Conservation (phyloP, 2,329 filamentous ascomycete genomes). For the Arthrobotrys pseudoclavata region DNA sequence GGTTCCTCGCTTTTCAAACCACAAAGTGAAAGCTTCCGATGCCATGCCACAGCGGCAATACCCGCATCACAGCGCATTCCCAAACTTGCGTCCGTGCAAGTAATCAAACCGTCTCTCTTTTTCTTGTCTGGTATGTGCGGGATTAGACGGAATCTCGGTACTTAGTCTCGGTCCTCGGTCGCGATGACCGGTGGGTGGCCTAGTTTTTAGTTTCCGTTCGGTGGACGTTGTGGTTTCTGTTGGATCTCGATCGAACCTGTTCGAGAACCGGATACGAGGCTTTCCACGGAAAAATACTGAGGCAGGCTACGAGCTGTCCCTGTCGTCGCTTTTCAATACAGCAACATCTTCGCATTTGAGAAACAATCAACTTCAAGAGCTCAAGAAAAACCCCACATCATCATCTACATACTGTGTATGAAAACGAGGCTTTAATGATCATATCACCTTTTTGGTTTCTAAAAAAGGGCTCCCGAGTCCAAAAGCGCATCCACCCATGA, state of each 20-base stretch:
- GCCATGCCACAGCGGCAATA: no score
- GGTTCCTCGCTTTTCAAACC: no score
- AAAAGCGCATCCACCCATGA: conserved; percentile 4
- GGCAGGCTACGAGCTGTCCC: conserved; percentile 4
- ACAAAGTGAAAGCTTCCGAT: no score
- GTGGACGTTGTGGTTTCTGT: neutral
- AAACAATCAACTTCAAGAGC: conserved; percentile 18
- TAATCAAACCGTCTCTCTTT: no score
- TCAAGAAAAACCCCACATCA: conserved; percentile 13
- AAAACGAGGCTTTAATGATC: conserved; percentile 8
- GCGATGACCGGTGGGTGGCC: conserved; percentile 21
- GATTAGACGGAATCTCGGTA: conserved; percentile 23
- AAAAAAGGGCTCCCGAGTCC: neutral
- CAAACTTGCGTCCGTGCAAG: no score
- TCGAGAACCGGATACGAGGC: conserved; percentile 21
- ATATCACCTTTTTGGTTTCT: conserved; percentile 2
- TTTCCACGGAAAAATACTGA: conserved; percentile 7
- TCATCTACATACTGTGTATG: neutral
- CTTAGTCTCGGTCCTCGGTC: conserved; percentile 28
- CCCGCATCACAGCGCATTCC: no score
- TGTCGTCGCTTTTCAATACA: conserved; percentile 21
- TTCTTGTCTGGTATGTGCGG: neutral
- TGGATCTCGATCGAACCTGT: conserved; percentile 18
- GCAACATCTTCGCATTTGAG: conserved; percentile 2
- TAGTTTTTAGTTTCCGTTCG: neutral